Evolutionary conservation across 2,329 filamentous ascomycete species (phyloP).

Genomic region (Bipolaris oryzae): DNA sequence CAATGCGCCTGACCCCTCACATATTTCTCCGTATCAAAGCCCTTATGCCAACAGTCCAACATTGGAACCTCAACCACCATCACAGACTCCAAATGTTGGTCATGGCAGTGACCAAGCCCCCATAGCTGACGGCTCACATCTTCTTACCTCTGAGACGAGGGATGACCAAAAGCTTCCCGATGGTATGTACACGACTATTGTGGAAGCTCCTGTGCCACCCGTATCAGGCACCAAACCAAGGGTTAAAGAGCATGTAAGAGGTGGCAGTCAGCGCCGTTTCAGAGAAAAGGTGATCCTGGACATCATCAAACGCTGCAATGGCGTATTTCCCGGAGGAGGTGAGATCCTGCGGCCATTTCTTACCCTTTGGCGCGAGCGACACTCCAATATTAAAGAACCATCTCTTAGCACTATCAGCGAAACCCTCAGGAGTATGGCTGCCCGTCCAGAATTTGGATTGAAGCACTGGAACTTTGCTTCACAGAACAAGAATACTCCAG

Average conservation of each 20-base stretch:
- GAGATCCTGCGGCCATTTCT: conserved; percentile 63
- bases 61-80: neutral
- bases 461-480: conserved; percentile 52
- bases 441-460: conserved; percentile 53
- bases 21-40: conserved; percentile 21
- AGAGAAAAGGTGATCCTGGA: conserved; percentile 58
- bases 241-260: conserved; percentile 11
- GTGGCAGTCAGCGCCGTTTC: conserved; percentile 25
- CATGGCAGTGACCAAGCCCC: neutral
- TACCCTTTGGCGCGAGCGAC: conserved; percentile 58
- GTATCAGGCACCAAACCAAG: conserved; percentile 13
- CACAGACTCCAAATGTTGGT: neutral
- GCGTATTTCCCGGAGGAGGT: conserved; percentile 61
- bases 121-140: neutral
- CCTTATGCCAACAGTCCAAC: conserved; percentile 21
- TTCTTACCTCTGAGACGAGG: neutral
- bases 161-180: neutral
- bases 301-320: conserved; percentile 60
- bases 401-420: conserved; percentile 60
- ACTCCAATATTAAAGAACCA: conserved; percentile 48
- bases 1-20: conserved; percentile 15
- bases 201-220: conserved; percentile 10
- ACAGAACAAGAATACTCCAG: conserved; percentile 22
- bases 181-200: conserved; percentile 3
- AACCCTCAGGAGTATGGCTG: conserved; percentile 58